Evolutionary conservation across 2,329 filamentous ascomycete species (phyloP), one percentile per base, ranked within the genome.

Genomic region (Onygenales sp.): DNA sequence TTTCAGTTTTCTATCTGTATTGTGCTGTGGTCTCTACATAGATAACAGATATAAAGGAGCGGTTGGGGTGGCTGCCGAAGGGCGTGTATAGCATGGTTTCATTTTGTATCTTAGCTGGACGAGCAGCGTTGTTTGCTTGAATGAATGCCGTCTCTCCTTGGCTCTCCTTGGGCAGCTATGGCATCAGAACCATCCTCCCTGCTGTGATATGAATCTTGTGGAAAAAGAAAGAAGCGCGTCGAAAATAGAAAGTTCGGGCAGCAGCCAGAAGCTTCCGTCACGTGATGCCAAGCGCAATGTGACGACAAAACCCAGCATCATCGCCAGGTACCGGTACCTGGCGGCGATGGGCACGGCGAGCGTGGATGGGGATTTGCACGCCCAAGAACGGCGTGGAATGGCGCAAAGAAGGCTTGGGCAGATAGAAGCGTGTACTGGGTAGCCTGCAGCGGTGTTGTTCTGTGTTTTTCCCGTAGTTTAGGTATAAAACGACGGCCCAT

Each of bases 211-310:
- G 45, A 48, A 48, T 17, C 11, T 2, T 9, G 33, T 11, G 33
- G 33, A 31, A 27, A 43, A 54, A 45, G 17, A 44, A 7, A 31
- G 43, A 44, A 51, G 53, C 48, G 48, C 51, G 52, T 46, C 51
- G 51, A 45, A 43, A 45, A 14, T 17, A 2, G 59, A 59, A 51
- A 43, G 35, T 49, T 66, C 65, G 51, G 63, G 67, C 50, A 66
- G 54, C 55, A 64, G 56, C 71, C 63, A 69, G 70, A 72, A 73
- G 63, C 59, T 72, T 72, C 70, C 66, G 70, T 63, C 60, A 52
- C 43, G 44, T 57, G 54, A 52, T 43, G 57, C 57, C 57, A 59
- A 59, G 57, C 49, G 47, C 44, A 56, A 56, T 58, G 44, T 43
- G 50, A 46, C 45, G 52, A 54, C 53, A 59, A 58, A 54, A 55